A percentile compares a stretch with the other conserved stretches of the same genome.
phyloP scores from a whole-genome alignment of 2,329 filamentous ascomycete genomes.

The Botrytis hyacinthi region DNA sequence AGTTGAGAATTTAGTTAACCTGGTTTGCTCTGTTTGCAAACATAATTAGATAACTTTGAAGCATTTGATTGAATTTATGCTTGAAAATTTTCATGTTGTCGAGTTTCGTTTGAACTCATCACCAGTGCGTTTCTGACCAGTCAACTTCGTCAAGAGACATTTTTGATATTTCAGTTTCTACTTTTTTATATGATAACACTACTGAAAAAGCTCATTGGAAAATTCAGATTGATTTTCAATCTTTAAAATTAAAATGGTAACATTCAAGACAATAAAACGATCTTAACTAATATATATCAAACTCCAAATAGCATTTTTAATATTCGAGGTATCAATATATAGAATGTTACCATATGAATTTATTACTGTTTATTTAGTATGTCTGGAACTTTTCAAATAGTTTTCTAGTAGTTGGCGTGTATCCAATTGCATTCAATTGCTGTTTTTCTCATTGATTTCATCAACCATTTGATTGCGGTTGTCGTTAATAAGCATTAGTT shows the following conservation, averaged over 20 bases:
- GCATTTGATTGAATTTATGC: neutral
- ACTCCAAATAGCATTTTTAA: too few relatives aligned
- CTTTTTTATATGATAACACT: too few relatives aligned
- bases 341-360: too few relatives aligned
- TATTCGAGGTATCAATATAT: too few relatives aligned
- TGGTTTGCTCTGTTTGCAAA: neutral
- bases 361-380: too few relatives aligned
- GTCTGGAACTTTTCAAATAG: neutral
- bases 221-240: too few relatives aligned
- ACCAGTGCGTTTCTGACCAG: neutral
- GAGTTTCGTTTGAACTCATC: neutral
- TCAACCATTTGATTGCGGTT: neutral
- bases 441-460: neutral
- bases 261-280: too few relatives aligned
- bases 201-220: too few relatives aligned
- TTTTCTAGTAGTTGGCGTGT: neutral
- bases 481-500: neutral
- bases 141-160: neutral
- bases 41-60: conserved; percentile 6
- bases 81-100: neutral
- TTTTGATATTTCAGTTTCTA: too few relatives aligned
- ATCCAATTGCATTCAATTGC: neutral
- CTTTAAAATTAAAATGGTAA: too few relatives aligned
- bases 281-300: too few relatives aligned
- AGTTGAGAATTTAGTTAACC: conserved; percentile 9